A percentile compares a stretch with the other conserved stretches of the same genome.
phyloP scores from a whole-genome alignment of 306 rosid genomes.

The Geum urbanum region DNA sequence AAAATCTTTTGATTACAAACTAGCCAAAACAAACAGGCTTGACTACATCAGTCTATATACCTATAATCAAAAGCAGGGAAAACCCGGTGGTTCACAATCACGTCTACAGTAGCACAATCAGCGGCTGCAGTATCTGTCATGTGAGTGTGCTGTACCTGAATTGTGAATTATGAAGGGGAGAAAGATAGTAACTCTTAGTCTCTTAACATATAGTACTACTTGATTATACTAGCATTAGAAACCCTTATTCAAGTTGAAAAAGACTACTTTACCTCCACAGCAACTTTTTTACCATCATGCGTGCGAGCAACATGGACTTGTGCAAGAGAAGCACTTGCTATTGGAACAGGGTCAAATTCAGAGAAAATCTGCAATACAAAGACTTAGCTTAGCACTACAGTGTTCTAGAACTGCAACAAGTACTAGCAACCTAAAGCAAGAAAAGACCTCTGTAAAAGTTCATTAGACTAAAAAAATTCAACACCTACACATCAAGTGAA shows the following conservation, averaged over 20 bases:
- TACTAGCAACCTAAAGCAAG: conserved; percentile 5
- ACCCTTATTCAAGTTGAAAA: conserved; percentile 13
- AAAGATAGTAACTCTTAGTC: too few species aligned
- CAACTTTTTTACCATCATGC: conserved; percentile 87
- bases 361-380: conserved; percentile 63
- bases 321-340: conserved; percentile 98
- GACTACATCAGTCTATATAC: conserved; percentile 34
- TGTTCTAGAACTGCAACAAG: conserved; percentile 5
- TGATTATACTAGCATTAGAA: too few species aligned
- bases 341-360: conserved; percentile 77
- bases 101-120: conserved; percentile 82
- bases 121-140: conserved; percentile 98
- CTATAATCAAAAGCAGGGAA: conserved; percentile 94
- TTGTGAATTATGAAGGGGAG: too few species aligned
- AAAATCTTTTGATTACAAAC: conserved; percentile 19
- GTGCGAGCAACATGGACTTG: conserved; percentile 88
- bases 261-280: conserved; percentile 74
- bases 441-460: conserved; percentile 7
- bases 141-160: too few species aligned
- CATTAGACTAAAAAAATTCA: too few species aligned
- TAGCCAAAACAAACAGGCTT: conserved; percentile 9
- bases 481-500: not conserved
- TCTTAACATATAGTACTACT: too few species aligned
- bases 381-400: conserved; percentile 18
- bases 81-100: conserved; percentile 70